Percentiles rank a stretch among this genome's conserved stretches.
Evolutionary conservation across 805 yeast genomes (phyloP).

Genomic region (Tetrapisispora namnaoensis): DNA sequence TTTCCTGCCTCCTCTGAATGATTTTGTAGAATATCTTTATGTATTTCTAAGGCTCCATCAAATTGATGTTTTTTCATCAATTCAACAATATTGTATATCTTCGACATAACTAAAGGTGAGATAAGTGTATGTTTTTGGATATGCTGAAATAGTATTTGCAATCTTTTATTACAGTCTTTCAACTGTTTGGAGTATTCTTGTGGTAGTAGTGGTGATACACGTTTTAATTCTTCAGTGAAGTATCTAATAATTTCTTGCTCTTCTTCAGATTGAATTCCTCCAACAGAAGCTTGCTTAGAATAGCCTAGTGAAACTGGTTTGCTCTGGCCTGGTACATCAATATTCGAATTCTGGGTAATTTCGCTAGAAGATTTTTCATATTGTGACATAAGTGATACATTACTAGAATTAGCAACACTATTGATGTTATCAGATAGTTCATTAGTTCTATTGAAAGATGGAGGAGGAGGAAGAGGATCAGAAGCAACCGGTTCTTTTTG

Average conservation of each 20-base stretch:
- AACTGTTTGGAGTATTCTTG: constrained; percentile 64
- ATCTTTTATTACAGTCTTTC: constrained; percentile 71
- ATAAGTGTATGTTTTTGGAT: constrained; percentile 63
- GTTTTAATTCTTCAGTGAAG: constrained; percentile 44
- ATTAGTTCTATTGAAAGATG: constrained; percentile 2
- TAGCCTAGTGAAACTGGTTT: not conserved
- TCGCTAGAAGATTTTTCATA: not conserved
- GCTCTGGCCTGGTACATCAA: not conserved
- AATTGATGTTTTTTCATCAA: constrained; percentile 47
- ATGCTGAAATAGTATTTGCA: constrained; percentile 65
- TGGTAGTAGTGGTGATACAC: constrained; percentile 72
- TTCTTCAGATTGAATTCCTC: not conserved
- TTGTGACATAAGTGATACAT: constrained; percentile 3
- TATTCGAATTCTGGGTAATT: not conserved
- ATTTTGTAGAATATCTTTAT: constrained; percentile 49
- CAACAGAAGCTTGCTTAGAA: not conserved
- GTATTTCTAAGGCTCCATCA: constrained; percentile 45
- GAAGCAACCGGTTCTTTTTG: constrained; percentile 2
- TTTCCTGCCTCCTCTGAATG: constrained; percentile 69
- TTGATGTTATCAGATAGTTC: not conserved
- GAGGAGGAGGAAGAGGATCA: constrained; percentile 16
- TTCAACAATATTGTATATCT: constrained; percentile 42
- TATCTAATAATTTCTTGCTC: constrained; percentile 44
- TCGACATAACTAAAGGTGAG: constrained; percentile 44
- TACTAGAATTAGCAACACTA: not conserved